These are phyloP conservation scores for Aspergillus pseudoviridinutans DNA, from an alignment of 2,329 filamentous ascomycete genomes.

Conservation along the genomic window DNA sequence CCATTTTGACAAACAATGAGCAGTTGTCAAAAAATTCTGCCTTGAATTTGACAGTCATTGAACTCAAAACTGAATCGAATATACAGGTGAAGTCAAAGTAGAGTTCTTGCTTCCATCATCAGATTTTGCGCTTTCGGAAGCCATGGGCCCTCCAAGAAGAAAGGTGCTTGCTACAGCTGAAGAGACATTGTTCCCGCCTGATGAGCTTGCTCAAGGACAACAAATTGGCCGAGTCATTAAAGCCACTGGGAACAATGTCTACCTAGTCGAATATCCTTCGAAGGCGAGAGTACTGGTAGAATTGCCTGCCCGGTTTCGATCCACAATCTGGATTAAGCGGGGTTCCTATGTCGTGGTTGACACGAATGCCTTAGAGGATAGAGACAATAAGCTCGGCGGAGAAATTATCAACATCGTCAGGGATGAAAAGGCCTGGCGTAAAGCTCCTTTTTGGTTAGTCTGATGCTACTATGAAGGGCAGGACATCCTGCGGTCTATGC, in stretches of 20 bases:
- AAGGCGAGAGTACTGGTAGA: slow-evolving; percentile 68
- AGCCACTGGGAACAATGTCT: slow-evolving; percentile 85
- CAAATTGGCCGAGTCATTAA: slow-evolving; percentile 73
- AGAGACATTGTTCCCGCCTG: slow-evolving; percentile 62
- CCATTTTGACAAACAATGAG: background rate
- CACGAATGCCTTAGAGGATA: slow-evolving; percentile 58
- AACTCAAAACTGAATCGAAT: background rate
- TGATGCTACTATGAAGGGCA: background rate
- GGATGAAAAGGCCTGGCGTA: slow-evolving; percentile 89
- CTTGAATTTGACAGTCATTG: background rate
- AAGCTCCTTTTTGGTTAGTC: slow-evolving; percentile 76
- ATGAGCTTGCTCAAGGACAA: slow-evolving; percentile 48
- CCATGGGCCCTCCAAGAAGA: slow-evolving; percentile 72
- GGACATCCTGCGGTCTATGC: background rate
- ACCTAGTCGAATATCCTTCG: slow-evolving; percentile 69
- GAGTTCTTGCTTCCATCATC: background rate
- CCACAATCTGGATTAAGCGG: slow-evolving; percentile 88
- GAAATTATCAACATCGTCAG: slow-evolving; percentile 91
- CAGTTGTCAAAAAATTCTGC: background rate
- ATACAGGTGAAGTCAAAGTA: background rate
- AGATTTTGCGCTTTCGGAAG: background rate
- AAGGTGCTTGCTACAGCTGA: slow-evolving; percentile 73
- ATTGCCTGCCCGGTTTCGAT: slow-evolving; percentile 79
- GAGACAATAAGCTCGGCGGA: slow-evolving; percentile 74
- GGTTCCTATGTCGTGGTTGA: slow-evolving; percentile 85